These are phyloP conservation scores for Triticum turgidum DNA, from an alignment of 176 grass and related monocot genomes.

Conservation along the genomic window DNA sequence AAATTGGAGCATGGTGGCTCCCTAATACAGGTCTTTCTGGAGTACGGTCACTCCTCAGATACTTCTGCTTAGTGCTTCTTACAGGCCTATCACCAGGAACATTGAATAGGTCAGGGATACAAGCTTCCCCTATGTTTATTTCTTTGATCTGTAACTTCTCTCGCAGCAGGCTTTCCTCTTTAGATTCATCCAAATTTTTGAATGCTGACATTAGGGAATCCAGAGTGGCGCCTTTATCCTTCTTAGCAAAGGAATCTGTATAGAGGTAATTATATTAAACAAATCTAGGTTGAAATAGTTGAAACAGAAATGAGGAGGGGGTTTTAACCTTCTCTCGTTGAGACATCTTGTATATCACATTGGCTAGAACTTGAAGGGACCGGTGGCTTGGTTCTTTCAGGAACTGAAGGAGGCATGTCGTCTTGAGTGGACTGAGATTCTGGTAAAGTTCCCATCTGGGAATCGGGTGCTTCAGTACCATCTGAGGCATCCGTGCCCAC, in stretches of 20 bases:
- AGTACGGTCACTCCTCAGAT: not conserved
- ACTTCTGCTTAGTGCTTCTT: not conserved
- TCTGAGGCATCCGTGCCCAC: not conserved
- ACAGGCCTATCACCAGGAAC: conserved; percentile 2
- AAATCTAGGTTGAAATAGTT: conserved; percentile 15
- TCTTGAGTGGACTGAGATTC: conserved; percentile 37
- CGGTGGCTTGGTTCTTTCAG: conserved; percentile 25
- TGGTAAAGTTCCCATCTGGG: conserved; percentile 19
- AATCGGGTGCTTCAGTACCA: conserved; percentile 2
- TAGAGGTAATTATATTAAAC: conserved; percentile 13
- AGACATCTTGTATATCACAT: conserved; percentile 26
- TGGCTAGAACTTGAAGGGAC: conserved; percentile 28
- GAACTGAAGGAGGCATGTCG: not conserved
- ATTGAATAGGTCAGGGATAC: conserved; percentile 28
- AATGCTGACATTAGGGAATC: conserved; percentile 41
- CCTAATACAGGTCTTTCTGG: conserved; percentile 31
- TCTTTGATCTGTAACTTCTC: conserved; percentile 49
- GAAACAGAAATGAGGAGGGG: not conserved
- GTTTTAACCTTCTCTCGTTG: conserved; percentile 47
- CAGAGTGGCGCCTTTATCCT: not conserved
- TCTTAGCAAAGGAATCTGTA: conserved; percentile 39
- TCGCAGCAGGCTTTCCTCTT: conserved; percentile 39
- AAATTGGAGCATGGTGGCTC: conserved; percentile 32
- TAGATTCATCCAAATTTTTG: conserved; percentile 38
- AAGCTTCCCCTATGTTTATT: conserved; percentile 35